Base-by-base conservation (phyloP, 805 yeast species). In the Candida alai region DNA sequence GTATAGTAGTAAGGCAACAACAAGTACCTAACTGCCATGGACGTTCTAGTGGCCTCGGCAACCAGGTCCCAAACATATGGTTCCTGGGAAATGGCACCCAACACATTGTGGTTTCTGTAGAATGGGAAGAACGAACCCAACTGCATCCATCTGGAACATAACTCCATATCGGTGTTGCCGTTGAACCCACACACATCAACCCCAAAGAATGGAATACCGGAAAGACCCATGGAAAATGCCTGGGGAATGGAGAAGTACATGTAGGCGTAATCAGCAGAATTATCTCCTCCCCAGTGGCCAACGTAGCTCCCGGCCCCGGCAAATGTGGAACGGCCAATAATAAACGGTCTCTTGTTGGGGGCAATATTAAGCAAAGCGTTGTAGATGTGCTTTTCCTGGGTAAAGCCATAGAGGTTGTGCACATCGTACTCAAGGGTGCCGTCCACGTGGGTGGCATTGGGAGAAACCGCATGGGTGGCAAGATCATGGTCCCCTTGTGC, bases 1-100 rank as follows among this genome's bases (percentile, higher is more conserved):
- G 56, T 51, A 21, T 51, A 51, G 41, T 48, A 51, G 40, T 51
- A 52, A n/a, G 56, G 56, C 35, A 52, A 44, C 24, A 52, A 40
- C 20, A 35, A 42, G 68, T 56, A 48, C 62, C 72, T 50, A 56
- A 54, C 68, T 51, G 59, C 38, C 49, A 55, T 52, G 5, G 55
- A 43, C 3, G 44, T 47, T 28, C 40, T 50, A 4, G 62, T 37
- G 12, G 61, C 61, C 10, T 45, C 47, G 3, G 48, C 39, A 16
- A 56, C 62, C 8, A 47, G 35, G 10, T 40, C 41, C 63, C 63
- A 58, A 12, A 44, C 44, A 32, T 54, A 57, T 12, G 60, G 61
- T 42, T 57, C 62, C 39, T 58, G 63, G 10, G 48, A 25, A 15
- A 35, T 43, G 10, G 51, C 49, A 8, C 52, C 54, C n/a, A 43